Base-by-base conservation (phyloP, 352 stramenopile species). In the Thraustochytrium sp. region DNA sequence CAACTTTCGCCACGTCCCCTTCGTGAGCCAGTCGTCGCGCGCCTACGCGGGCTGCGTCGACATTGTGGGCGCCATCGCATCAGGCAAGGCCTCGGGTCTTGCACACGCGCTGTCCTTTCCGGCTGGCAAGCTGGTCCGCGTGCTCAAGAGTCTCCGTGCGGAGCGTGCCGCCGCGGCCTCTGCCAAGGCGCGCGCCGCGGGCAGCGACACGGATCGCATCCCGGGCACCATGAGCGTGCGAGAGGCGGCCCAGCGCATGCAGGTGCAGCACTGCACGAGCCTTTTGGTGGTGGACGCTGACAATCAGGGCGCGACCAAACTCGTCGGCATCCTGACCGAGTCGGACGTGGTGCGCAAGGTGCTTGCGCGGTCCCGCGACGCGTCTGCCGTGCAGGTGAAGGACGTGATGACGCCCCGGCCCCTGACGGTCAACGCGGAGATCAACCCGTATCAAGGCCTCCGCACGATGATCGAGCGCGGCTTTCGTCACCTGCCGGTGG, bases 281-380 rank as follows among this genome's bases (percentile, higher is more conserved):
- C 46, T 80, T 13, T 36, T 80, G n/a, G 68, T 80, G 11, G n/a
- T 80, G 68, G 51, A 26, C 23, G 26, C 34, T 23, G 36, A 63
- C 21, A 31, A 21, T 11, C 36, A 36, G 18, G 21, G n/a, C n/a
- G n/a, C n/a, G n/a, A n/a, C n/a, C n/a, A n/a, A 49, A 13, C 68
- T 80, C 8, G 13, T 61, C 23, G 68, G 68, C 51, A 80, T 80
- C 38, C 8, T 80, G 23, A 80, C 68, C 31, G 68, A 80, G 68
- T 55, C 34, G 1, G 68, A 80, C 38, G 16, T 80, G 13, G 48
- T 80, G 23, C 68, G 68, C 18, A 80, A 80, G 38, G 68, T 80
- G 23, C 51, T 80, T 34, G 21, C 51, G 0, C 48, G 34, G 9
- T 9, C 11, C 34, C 13, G 18, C 26, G 68, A 65, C 23, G 4